A percentile compares a stretch with the other conserved stretches of the same genome.
Evolutionary conservation across 75 land plant genomes (phyloP).

Genomic region (Gnetum montanum): DNA sequence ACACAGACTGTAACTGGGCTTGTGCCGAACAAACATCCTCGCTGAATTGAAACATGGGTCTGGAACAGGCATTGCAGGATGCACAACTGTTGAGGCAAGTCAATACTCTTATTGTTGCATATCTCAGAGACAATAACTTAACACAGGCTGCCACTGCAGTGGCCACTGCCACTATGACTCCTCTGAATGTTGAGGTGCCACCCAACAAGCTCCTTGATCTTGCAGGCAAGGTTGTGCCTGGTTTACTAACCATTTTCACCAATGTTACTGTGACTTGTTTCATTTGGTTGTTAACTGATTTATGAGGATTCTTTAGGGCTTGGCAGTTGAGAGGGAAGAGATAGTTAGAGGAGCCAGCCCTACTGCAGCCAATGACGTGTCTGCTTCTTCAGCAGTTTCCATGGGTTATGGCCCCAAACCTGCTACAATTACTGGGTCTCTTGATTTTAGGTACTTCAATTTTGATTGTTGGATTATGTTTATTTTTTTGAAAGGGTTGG

Average conservation of each 20-base stretch:
- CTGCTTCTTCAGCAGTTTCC: conserved; percentile 15
- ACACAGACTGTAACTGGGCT: too few relatives aligned
- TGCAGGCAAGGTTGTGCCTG: conserved; percentile 78
- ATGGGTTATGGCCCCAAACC: conserved; percentile 47
- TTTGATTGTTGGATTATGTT: background rate
- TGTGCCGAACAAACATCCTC: too few relatives aligned
- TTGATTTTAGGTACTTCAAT: conserved; percentile 56
- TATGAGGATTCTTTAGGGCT: conserved; percentile 47
- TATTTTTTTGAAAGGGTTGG: background rate
- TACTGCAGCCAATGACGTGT: conserved; percentile 8
- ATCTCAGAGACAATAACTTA: conserved; percentile 73
- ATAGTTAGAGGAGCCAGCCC: conserved; percentile 21
- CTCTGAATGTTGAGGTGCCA: conserved; percentile 57
- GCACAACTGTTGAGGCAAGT: conserved; percentile 70
- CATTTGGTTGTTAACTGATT: conserved; percentile 7
- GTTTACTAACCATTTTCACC: background rate
- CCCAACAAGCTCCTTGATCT: conserved; percentile 61
- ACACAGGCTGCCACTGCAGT: conserved; percentile 80
- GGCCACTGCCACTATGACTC: conserved; percentile 82
- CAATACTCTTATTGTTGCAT: conserved; percentile 69
- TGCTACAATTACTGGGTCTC: conserved; percentile 20
- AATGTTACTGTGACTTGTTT: background rate
- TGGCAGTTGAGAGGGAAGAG: conserved; percentile 77
- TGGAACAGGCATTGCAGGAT: conserved; percentile 61
- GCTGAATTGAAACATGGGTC: conserved; percentile 16